Evolutionary conservation across 2,329 filamentous ascomycete species (phyloP).

Genomic region (Cladophialophora yegresii): DNA sequence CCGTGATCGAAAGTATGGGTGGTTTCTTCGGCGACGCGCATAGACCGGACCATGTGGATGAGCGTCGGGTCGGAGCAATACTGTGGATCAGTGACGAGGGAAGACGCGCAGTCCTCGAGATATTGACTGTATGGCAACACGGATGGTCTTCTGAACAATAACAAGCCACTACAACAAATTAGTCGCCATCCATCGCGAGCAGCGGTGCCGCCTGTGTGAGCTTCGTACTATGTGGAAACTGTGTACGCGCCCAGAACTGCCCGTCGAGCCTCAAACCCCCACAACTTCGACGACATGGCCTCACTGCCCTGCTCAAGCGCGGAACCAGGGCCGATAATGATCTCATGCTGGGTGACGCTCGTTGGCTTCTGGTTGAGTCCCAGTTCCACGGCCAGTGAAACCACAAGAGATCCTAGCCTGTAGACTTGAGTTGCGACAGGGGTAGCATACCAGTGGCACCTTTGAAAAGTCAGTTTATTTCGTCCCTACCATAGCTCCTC

Average conservation of each 20-base stretch:
- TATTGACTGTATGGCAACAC: slow-evolving; percentile 20
- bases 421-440: slow-evolving; percentile 17
- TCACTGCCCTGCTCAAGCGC: slow-evolving; percentile 10
- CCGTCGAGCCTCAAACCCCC: slow-evolving; percentile 24
- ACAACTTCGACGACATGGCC: slow-evolving; percentile 20
- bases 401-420: slow-evolving; percentile 54
- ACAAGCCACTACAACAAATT: slow-evolving; percentile 5
- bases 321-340: slow-evolving; percentile 14
- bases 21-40: slow-evolving; percentile 21
- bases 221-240: slow-evolving; percentile 24
- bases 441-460: slow-evolving; percentile 24
- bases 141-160: slow-evolving; percentile 10
- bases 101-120: slow-evolving; percentile 23
- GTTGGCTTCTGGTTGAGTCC: slow-evolving; percentile 23
- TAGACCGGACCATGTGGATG: slow-evolving; percentile 3
- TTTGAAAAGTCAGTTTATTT: not conserved
- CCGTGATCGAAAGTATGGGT: slow-evolving; percentile 20
- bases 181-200: slow-evolving; percentile 1
- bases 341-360: slow-evolving; percentile 25
- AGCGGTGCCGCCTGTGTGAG: not conserved
- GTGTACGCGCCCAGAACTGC: slow-evolving; percentile 17
- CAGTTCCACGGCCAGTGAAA: slow-evolving; percentile 44
- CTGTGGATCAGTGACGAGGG: slow-evolving; percentile 23
- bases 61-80: slow-evolving; percentile 19
- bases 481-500: not conserved